These are phyloP conservation scores for Trichoderma harzianum DNA, from an alignment of 2,329 filamentous ascomycete genomes.

Conservation along the genomic window DNA sequence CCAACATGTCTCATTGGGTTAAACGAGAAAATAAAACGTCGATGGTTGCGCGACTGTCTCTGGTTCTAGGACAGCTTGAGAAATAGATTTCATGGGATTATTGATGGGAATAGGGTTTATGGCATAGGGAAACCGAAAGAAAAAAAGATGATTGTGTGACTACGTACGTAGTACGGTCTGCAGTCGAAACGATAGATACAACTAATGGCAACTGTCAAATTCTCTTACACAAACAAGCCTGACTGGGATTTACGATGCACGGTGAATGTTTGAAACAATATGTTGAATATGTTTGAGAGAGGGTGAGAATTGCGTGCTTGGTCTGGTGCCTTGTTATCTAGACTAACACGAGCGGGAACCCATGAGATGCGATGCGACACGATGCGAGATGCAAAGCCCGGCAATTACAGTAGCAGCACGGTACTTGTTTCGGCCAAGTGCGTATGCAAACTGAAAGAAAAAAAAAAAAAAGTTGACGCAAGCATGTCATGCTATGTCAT, in stretches of 20 bases:
- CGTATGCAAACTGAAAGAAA: neutral
- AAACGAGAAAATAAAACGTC: neutral
- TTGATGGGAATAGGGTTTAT: neutral
- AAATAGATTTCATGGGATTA: slow-evolving; percentile 11
- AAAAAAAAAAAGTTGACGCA: neutral
- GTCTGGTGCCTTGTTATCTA: neutral
- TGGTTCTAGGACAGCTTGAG: neutral
- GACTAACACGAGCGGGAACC: neutral
- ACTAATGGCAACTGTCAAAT: neutral
- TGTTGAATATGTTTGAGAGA: neutral
- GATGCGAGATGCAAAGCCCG: neutral
- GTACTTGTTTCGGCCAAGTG: neutral
- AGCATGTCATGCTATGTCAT: neutral
- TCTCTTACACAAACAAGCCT: neutral
- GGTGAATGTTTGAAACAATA: neutral
- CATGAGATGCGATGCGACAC: neutral
- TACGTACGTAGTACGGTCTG: neutral
- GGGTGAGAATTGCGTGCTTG: neutral
- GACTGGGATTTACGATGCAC: neutral
- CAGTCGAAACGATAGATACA: neutral
- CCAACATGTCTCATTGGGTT: neutral
- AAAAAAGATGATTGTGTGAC: slow-evolving; percentile 1
- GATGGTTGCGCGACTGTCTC: neutral
- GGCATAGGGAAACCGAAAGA: neutral
- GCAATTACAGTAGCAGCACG: neutral